Evolutionary conservation across 139 green algal species (phyloP).

Genomic region (Volvox reticuliferus): DNA sequence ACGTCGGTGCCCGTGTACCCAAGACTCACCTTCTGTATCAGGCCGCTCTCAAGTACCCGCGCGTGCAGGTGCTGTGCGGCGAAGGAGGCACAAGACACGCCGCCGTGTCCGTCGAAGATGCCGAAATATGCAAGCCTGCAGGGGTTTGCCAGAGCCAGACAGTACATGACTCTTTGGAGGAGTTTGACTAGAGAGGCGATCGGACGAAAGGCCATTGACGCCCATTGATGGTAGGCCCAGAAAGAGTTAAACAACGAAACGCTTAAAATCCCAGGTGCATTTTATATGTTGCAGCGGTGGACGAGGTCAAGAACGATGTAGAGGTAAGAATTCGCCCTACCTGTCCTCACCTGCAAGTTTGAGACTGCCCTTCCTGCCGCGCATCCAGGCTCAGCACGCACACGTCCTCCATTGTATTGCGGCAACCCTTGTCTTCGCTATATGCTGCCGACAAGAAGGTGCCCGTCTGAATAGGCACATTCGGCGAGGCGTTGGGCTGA

Average conservation of each 20-base stretch:
- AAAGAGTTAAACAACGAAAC: no score
- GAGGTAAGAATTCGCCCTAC: no score
- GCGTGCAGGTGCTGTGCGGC: slow-evolving; percentile 34
- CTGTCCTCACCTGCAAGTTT: neutral
- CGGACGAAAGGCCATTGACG: no score
- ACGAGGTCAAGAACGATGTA: no score
- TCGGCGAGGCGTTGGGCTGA: neutral
- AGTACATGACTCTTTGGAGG: no score
- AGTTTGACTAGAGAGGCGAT: no score
- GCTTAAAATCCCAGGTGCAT: no score
- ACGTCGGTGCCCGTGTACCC: no score
- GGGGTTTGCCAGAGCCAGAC: no score
- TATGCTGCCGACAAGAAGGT: slow-evolving; percentile 10
- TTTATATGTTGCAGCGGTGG: no score
- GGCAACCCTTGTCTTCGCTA: slow-evolving; percentile 46
- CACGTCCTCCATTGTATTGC: slow-evolving; percentile 49
- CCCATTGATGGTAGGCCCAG: no score
- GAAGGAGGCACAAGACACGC: neutral
- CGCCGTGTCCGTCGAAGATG: slow-evolving; percentile 51
- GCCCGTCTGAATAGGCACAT: neutral
- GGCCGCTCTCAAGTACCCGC: neutral
- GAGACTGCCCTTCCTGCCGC: neutral
- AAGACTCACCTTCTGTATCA: slow-evolving; percentile 27
- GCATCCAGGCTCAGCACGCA: slow-evolving; percentile 41
- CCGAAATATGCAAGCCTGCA: slow-evolving; percentile 34